Percentiles rank a stretch among this genome's conserved stretches.
These are phyloP conservation scores for Cyclotella cryptica DNA, from an alignment of 108 stramenopile genomes.

Conservation along the genomic window DNA sequence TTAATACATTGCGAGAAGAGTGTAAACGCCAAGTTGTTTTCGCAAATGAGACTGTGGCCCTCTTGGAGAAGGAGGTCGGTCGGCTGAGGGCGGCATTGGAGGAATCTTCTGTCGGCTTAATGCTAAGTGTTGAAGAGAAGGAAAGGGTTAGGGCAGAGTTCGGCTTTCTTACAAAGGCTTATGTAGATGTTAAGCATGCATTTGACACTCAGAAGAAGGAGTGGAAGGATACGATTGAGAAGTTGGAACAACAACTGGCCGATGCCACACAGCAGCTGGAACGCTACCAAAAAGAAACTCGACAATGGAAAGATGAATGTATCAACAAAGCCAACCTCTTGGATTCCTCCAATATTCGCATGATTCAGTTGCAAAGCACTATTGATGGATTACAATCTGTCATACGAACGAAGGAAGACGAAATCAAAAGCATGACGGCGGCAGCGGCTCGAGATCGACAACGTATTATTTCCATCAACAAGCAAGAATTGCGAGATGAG, in stretches of 20 bases:
- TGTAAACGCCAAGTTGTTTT: slow-evolving; percentile 17
- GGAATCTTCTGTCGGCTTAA: not conserved
- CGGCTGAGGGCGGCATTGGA: not conserved
- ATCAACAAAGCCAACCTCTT: slow-evolving; percentile 25
- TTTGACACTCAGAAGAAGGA: slow-evolving; percentile 10
- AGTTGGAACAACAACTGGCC: slow-evolving; percentile 11
- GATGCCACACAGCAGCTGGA: slow-evolving; percentile 7
- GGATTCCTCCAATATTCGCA: slow-evolving; percentile 15
- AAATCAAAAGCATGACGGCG: not conserved
- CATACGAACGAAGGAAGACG: slow-evolving; percentile 4
- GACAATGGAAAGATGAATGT: slow-evolving; percentile 28
- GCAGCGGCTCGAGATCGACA: not conserved
- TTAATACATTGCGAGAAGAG: slow-evolving; percentile 11
- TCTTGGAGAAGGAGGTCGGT: not conserved
- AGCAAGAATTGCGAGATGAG: slow-evolving; percentile 48
- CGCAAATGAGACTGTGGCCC: slow-evolving; percentile 9
- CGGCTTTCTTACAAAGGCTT: slow-evolving; percentile 24
- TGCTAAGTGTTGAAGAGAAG: slow-evolving; percentile 28
- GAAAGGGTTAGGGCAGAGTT: slow-evolving; percentile 45
- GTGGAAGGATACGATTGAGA: not conserved
- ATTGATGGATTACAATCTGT: slow-evolving; percentile 22
- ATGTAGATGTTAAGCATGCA: slow-evolving; percentile 21
- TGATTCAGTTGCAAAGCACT: slow-evolving; percentile 22
- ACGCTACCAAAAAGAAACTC: slow-evolving; percentile 23
- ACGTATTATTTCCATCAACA: slow-evolving; percentile 6